Base-by-base conservation (phyloP, 441 rosid genomes). In the Gossypium lobatum region DNA sequence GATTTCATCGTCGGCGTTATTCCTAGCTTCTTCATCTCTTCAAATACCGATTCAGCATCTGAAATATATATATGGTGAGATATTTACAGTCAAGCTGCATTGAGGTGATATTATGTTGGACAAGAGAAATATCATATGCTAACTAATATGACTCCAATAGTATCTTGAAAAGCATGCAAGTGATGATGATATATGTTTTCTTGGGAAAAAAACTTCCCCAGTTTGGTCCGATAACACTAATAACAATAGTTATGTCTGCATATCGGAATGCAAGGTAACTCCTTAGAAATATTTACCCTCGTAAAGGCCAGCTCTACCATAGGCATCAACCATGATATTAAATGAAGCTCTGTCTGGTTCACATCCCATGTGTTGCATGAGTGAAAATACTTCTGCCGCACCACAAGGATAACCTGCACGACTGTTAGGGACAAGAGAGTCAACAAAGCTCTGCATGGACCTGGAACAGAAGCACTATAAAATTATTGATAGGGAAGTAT, bases 291-390 rank as follows among this genome's bases (percentile, higher is more conserved):
- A 61, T 42, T 80, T 87, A 92, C 98, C 98, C 76, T 81, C 79
- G 71, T 85, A 85, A 77, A 87, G 95, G 14, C 96, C 98, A 25
- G 93, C 88, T 84, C 98, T 78, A 14, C 95, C 98, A 58, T 90
- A 90, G 20, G 97, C 98, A 82, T 93, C 98, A 1, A 93, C 97
- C 95, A 93, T 85, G 70, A 93, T 93, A 77, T 91, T 93, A 77
- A 86, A 93, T 1, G 98, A 91, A 76, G 97, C 98, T 84, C 94
- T 80, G 78, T 91, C 98, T 53, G 97, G 98, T 78, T 93, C 98
- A 80, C 91, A 88, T 18, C 97, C 95, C 95, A 88, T 88, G 79
- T 93, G 93, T 78, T 89, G 94, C 96, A 94, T 94, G 8, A 92
- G 84, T 20, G 98, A 94, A 81, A 94, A 94, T 68, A 92, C 83